phyloP scores from a whole-genome alignment of 257 asterid species.

The Craterostigma plantagineum region DNA sequence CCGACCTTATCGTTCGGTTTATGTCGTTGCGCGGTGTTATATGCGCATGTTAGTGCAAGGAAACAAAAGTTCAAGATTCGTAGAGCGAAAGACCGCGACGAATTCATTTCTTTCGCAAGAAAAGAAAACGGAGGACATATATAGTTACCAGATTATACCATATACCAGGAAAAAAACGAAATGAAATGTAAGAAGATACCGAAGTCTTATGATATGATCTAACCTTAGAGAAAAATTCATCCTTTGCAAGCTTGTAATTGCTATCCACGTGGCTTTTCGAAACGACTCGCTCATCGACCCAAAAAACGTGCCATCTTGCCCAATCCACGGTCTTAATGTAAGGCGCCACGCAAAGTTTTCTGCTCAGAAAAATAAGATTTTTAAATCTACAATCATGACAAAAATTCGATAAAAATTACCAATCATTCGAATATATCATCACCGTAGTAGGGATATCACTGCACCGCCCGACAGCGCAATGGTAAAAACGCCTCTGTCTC shows the following conservation, averaged over 20 bases:
- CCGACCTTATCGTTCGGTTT: too few species aligned
- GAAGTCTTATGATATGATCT: too few species aligned
- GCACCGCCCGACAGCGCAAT: conserved; percentile 92
- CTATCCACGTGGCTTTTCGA: conserved; percentile 76
- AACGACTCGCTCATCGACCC: conserved; percentile 92
- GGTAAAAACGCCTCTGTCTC: conserved; percentile 70
- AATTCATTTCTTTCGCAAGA: too few species aligned
- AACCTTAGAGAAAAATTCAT: conserved; percentile 76
- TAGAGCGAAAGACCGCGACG: too few species aligned
- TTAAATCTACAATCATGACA: background rate
- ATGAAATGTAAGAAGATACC: too few species aligned
- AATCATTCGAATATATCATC: conserved; percentile 9
- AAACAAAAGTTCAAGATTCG: too few species aligned
- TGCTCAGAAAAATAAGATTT: conserved; percentile 15
- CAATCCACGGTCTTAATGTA: conserved; percentile 89
- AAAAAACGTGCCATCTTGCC: conserved; percentile 79
- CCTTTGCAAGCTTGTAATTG: conserved; percentile 83
- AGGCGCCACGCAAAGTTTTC: conserved; percentile 85
- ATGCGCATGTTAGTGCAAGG: too few species aligned
- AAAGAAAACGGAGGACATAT: too few species aligned
- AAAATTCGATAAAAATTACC: background rate
- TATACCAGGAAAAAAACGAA: too few species aligned
- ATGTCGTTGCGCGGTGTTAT: too few species aligned
- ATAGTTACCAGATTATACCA: too few species aligned
- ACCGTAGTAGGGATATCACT: conserved; percentile 65